These are phyloP conservation scores for Sarocladiaceae sp. DNA, from an alignment of 2,329 filamentous ascomycete genomes.

Conservation along the genomic window DNA sequence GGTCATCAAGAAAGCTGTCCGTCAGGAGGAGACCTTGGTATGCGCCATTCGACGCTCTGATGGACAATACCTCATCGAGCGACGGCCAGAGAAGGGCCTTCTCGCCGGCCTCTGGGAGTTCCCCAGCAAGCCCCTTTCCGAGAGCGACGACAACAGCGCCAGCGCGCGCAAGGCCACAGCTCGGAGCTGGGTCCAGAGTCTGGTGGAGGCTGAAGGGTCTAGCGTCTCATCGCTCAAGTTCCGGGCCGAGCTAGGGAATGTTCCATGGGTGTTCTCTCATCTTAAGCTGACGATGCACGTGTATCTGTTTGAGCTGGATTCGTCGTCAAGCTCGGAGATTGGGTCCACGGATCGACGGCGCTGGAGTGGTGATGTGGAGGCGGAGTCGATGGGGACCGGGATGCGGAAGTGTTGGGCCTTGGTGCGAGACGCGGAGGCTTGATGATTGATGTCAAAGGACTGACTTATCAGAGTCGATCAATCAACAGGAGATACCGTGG, in stretches of 20 bases:
- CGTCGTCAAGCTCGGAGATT: background rate
- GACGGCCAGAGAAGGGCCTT: conserved; percentile 46
- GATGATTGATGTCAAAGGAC: background rate
- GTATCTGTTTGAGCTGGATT: conserved; percentile 37
- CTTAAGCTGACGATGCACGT: conserved; percentile 52
- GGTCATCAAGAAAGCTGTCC: conserved; percentile 43
- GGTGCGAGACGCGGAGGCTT: conserved; percentile 20
- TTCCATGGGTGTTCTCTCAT: conserved; percentile 54
- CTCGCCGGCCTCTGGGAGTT: conserved; percentile 52
- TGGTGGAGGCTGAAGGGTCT: background rate
- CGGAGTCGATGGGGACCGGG: conserved; percentile 50
- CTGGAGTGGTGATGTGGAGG: conserved; percentile 33
- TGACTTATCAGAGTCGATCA: conserved; percentile 5
- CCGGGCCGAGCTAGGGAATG: conserved; percentile 38
- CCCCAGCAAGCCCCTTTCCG: conserved; percentile 35
- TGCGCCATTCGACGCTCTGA: conserved; percentile 42
- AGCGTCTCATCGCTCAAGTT: conserved; percentile 22
- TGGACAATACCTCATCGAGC: conserved; percentile 40
- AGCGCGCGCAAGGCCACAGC: conserved; percentile 30
- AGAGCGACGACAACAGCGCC: conserved; percentile 15
- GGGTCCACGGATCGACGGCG: conserved; percentile 27
- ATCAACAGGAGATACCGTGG: too few species aligned
- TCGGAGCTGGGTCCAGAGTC: conserved; percentile 21
- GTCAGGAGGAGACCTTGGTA: conserved; percentile 46
- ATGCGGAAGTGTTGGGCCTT: conserved; percentile 53